Conservation (phyloP, 257 asterid genomes). For the Sherardia arvensis region DNA sequence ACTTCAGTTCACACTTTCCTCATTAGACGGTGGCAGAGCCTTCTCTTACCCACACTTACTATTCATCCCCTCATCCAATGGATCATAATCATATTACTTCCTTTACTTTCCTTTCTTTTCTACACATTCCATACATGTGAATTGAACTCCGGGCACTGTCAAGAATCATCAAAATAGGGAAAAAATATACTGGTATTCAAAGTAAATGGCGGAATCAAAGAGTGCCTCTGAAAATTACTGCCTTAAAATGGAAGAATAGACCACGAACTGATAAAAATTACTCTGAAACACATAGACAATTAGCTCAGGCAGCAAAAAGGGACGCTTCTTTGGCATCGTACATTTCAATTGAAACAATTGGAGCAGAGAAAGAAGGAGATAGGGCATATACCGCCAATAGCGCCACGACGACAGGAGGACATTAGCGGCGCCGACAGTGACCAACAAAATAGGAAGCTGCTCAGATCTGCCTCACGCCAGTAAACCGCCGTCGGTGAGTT, state of each 20-base stretch:
- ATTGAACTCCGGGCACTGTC: neutral
- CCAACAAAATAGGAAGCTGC: constrained; percentile 2
- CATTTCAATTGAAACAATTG: neutral
- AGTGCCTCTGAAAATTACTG: neutral
- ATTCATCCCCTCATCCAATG: neutral
- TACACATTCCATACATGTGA: neutral
- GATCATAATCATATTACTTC: no score
- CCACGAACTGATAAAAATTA: neutral
- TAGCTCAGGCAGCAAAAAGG: neutral
- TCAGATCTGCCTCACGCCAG: constrained; percentile 32
- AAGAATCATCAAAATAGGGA: neutral
- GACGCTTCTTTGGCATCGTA: neutral
- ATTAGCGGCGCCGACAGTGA: constrained; percentile 33
- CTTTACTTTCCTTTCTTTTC: neutral
- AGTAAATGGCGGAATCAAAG: neutral
- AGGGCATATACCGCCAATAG: constrained; percentile 27
- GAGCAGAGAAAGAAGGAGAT: neutral
- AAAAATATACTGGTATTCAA: neutral
- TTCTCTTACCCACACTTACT: no score
- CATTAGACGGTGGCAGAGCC: no score
- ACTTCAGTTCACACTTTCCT: neutral
- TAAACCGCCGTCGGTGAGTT: neutral
- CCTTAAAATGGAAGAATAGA: neutral
- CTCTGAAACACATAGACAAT: neutral
- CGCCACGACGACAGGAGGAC: constrained; percentile 16